A percentile compares a stretch with the other conserved stretches of the same genome.
phyloP scores from a whole-genome alignment of 2,329 filamentous ascomycete genomes.

The Macrophomina phaseolina region DNA sequence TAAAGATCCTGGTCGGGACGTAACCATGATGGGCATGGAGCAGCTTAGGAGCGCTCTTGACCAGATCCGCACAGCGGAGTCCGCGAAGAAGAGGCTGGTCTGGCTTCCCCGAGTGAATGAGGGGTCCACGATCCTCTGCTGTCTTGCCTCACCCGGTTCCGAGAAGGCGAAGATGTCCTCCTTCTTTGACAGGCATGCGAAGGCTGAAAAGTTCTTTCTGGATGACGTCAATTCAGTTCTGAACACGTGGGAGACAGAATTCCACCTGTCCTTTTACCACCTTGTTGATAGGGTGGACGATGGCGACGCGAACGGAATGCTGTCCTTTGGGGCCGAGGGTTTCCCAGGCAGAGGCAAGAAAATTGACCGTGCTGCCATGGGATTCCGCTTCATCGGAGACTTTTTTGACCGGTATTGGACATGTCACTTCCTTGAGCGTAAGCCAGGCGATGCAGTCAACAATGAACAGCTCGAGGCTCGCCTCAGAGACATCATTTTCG shows the following conservation, averaged over 20 bases:
- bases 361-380: conserved; percentile 31
- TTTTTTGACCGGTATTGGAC: conserved; percentile 45
- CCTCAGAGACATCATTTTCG: background rate
- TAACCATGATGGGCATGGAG: background rate
- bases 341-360: background rate
- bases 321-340: background rate
- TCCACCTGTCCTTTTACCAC: conserved; percentile 38
- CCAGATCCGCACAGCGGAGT: background rate
- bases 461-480: background rate
- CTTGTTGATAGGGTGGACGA: conserved; percentile 15
- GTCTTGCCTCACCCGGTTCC: conserved; percentile 25
- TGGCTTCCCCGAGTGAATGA: conserved; percentile 5
- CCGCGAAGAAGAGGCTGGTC: conserved; percentile 23
- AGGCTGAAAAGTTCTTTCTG: conserved; percentile 32
- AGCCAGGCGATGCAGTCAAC: background rate
- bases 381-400: conserved; percentile 41
- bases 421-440: conserved; percentile 34
- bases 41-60: background rate
- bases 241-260: conserved; percentile 42
- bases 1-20: background rate
- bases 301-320: background rate
- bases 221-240: conserved; percentile 34
- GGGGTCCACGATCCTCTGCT: conserved; percentile 28
- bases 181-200: conserved; percentile 35
- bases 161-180: conserved; percentile 28